phyloP scores from a whole-genome alignment of 176 grass and related monocot species.

The Hordeum vulgare region DNA sequence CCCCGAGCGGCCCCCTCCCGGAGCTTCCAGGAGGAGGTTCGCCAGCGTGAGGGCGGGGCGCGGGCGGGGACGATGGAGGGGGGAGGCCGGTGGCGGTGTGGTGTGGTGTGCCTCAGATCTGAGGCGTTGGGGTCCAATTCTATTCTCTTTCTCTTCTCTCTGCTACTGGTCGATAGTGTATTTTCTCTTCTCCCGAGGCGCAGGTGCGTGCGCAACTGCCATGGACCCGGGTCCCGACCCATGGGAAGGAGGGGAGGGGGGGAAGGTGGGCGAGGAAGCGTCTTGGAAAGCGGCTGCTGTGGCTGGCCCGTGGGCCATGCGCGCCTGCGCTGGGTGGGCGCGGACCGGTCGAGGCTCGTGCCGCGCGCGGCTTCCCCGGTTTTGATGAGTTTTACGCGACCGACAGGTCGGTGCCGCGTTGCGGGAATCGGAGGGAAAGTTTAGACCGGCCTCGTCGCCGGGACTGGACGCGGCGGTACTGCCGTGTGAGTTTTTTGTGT shows the following conservation, averaged over 20 bases:
- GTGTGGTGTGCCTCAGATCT: constrained; percentile 46
- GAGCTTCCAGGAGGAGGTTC: constrained; percentile 35
- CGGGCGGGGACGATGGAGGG: not conserved
- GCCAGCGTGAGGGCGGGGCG: not conserved
- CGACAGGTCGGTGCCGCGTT: constrained; percentile 8
- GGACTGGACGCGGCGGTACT: too few relatives aligned
- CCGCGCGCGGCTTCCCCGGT: not conserved
- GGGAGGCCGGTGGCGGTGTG: not conserved
- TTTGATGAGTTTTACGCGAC: constrained; percentile 4
- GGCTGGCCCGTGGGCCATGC: constrained; percentile 27
- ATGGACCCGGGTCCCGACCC: constrained; percentile 27
- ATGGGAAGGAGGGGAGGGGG: not conserved
- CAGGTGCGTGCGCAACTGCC: constrained; percentile 41
- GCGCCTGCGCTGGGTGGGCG: not conserved
- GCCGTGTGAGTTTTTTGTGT: too few relatives aligned
- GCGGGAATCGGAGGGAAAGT: not conserved
- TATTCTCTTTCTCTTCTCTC: not conserved
- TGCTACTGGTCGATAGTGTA: not conserved
- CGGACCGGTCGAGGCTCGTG: constrained; percentile 13
- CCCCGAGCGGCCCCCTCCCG: constrained; percentile 8
- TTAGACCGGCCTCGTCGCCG: not conserved
- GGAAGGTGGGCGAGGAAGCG: constrained; percentile 13
- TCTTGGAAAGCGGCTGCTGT: constrained; percentile 25
- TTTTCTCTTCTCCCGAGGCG: not conserved
- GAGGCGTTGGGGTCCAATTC: constrained; percentile 28